Conservation (phyloP, 352 stramenopile genomes). For the Globisporangium radiosum region DNA sequence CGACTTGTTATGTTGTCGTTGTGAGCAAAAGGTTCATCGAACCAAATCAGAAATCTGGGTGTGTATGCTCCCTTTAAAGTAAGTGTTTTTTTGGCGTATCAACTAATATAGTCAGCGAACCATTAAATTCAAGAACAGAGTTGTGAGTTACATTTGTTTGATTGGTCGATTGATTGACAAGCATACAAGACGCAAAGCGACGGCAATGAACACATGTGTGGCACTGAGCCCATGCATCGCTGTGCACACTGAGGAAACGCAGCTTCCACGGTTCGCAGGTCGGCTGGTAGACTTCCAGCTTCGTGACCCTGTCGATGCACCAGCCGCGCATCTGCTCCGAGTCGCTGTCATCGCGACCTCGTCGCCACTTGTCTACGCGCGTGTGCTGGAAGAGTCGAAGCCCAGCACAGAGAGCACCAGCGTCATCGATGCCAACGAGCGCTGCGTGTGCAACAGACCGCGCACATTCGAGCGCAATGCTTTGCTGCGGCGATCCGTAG, state of each 20-base stretch:
- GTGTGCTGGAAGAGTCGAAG: neutral
- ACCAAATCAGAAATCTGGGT: no score
- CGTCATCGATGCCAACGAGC: no score
- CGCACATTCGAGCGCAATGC: neutral
- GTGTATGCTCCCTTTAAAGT: no score
- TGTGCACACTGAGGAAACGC: slow-evolving; percentile 25
- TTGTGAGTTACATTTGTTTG: no score
- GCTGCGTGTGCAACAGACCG: neutral
- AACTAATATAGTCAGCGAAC: no score
- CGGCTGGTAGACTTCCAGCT: slow-evolving; percentile 4
- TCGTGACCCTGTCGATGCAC: neutral
- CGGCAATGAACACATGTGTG: neutral
- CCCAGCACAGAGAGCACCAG: no score
- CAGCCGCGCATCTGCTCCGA: neutral
- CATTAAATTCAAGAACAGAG: no score
- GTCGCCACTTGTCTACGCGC: slow-evolving; percentile 15
- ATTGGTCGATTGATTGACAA: neutral
- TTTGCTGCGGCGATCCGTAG: neutral
- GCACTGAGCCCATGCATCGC: slow-evolving; percentile 15
- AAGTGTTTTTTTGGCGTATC: no score
- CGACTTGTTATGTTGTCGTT: no score
- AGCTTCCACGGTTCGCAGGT: slow-evolving; percentile 19
- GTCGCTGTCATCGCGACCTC: slow-evolving; percentile 7
- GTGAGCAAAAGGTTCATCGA: no score
- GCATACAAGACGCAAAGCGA: neutral